phyloP scores from a whole-genome alignment of 352 stramenopile species.

The Globisporangium yorkense region DNA sequence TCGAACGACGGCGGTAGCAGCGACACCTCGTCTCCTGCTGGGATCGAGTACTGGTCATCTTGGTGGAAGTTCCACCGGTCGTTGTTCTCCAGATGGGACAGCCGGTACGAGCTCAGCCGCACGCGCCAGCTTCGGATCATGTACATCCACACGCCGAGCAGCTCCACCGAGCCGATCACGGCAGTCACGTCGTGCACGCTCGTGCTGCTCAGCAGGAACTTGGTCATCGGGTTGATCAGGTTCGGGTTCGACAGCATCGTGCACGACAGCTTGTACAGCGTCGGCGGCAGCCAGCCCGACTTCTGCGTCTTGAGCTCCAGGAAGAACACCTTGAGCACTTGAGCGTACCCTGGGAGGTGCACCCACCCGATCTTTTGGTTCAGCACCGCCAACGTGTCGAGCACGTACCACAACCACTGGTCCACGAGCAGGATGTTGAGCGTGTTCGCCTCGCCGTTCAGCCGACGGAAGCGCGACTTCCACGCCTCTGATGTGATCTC shows the following conservation, averaged over 20 bases:
- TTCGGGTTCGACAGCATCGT: slow-evolving; percentile 86
- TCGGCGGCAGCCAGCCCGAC: slow-evolving; percentile 78
- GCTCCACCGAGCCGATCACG: slow-evolving; percentile 81
- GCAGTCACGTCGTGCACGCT: slow-evolving; percentile 85
- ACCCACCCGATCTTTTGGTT: slow-evolving; percentile 89
- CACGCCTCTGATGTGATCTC: slow-evolving; percentile 80
- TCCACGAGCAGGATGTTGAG: slow-evolving; percentile 86
- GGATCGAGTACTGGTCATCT: slow-evolving; percentile 87
- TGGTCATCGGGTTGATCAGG: slow-evolving; percentile 89
- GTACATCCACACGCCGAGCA: slow-evolving; percentile 89
- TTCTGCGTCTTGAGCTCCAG: slow-evolving; percentile 87
- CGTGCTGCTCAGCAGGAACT: slow-evolving; percentile 82
- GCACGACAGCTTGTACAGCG: slow-evolving; percentile 86
- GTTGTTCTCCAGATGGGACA: slow-evolving; percentile 87
- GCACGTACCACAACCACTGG: slow-evolving; percentile 87
- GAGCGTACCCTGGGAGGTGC: slow-evolving; percentile 77
- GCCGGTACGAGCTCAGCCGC: slow-evolving; percentile 74
- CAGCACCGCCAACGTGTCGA: slow-evolving; percentile 84
- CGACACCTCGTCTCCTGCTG: slow-evolving; percentile 80
- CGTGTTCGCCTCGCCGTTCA: slow-evolving; percentile 80
- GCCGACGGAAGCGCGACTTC: slow-evolving; percentile 74
- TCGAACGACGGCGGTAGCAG: slow-evolving; percentile 83
- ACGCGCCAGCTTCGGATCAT: slow-evolving; percentile 90
- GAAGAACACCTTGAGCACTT: slow-evolving; percentile 88
- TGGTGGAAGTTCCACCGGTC: slow-evolving; percentile 89